Conservation (phyloP, 2,329 filamentous ascomycete species). For the Clonostachys byssicola region DNA sequence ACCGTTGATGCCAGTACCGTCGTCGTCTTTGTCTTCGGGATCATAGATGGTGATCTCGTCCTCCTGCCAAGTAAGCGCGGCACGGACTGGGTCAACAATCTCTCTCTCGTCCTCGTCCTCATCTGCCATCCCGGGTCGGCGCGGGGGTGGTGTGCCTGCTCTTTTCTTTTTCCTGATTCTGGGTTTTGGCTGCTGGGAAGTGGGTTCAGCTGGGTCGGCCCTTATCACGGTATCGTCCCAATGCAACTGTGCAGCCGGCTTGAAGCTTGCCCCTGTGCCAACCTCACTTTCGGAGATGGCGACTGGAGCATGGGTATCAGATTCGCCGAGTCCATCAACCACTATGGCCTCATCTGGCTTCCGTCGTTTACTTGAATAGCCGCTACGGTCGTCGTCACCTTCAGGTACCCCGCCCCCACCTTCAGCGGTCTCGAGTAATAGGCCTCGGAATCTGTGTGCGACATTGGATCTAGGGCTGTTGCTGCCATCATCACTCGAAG, state of each 20-base stretch:
- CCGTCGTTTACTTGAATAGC: conserved; percentile 29
- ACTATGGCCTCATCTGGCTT: conserved; percentile 22
- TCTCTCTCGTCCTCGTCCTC: conserved; percentile 24
- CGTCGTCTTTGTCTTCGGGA: conserved; percentile 60
- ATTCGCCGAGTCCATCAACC: conserved; percentile 8
- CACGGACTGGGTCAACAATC: conserved; percentile 49
- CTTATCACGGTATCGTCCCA: no score
- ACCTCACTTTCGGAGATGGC: conserved; percentile 7
- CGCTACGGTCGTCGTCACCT: conserved; percentile 20
- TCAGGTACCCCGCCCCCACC: conserved; percentile 7
- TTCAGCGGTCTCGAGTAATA: conserved; percentile 35
- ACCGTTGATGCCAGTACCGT: conserved; percentile 63
- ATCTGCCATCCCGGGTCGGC: conserved; percentile 8
- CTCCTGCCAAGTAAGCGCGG: conserved; percentile 62
- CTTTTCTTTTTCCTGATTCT: conserved; percentile 15
- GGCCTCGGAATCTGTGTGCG: conserved; percentile 45
- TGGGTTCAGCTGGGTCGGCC: neutral
- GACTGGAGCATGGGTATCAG: neutral
- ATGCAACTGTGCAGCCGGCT: no score
- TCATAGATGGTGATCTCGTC: conserved; percentile 66
- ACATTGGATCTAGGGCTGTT: conserved; percentile 49
- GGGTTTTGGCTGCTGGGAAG: neutral
- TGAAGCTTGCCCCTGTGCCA: neutral
- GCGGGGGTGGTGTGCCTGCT: conserved; percentile 31
- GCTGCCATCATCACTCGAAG: conserved; percentile 37